Evolutionary conservation across 2,329 filamentous ascomycete genomes (phyloP), one percentile per base, ranked within the genome.

Genomic region (Huntiella decipiens): DNA sequence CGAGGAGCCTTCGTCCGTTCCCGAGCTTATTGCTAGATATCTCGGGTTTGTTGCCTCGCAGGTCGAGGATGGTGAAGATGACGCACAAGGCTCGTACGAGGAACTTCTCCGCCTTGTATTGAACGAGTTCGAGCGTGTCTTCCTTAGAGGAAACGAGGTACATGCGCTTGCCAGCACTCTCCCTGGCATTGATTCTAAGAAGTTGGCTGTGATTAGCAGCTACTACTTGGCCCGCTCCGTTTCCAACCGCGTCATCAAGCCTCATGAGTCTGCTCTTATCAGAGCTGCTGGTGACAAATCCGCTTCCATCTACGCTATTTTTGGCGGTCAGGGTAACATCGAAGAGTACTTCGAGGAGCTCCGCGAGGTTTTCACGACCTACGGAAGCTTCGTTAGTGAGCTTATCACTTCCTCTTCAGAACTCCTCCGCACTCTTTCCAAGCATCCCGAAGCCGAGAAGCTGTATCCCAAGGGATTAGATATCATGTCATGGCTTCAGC

Each of bases 311-410:
- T 98, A 94, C 67, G 87, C 79, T 53, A 86, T 98, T 51, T 94
- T 96, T 54, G 91, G 91, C 50, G 91, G 91, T 5, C 91, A 98
- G 62, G 91, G 91, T 55, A 98, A 98, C 63, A 96, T 98, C 52
- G 88, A 98, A 64, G 92, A 98, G 65, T 98, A 98, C 65, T 98
- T 98, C 57, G 88, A 98, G 54, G 91, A 98, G 67, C 74, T 98
- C 51, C 79, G 91, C 47, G 82, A 93, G 61, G 74, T 96, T 49
- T 88, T 88, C 67, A 77, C 71, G 56, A 94, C 87, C 50, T 98
- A 98, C 64, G 80, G 83, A 10, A 82, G 82, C 22, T 92, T 98
- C 54, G 77, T 95, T 4, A 81, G 84, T 54, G 85, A 92, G 53
- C 77, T 96, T 52, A 73, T 98, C 57, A 71, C 73, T 22, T 73